Evolutionary conservation across 805 yeast species (phyloP).

Genomic region (Teunomyces panamensis): DNA sequence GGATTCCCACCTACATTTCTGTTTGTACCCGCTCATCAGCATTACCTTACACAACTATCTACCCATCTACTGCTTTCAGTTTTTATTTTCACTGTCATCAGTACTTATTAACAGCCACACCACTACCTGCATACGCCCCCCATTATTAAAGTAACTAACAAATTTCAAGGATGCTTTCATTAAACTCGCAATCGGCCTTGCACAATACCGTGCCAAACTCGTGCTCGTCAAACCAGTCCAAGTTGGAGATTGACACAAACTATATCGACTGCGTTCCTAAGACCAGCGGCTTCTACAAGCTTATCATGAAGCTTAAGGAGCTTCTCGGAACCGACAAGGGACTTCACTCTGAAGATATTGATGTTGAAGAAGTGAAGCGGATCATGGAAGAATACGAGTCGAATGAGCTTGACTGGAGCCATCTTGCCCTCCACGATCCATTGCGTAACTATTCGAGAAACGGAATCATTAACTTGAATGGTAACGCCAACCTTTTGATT

Average conservation of each 20-base stretch:
- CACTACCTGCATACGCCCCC: neutral
- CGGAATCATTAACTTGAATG: slow-evolving; percentile 72
- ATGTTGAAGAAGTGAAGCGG: slow-evolving; percentile 43
- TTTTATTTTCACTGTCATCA: too few relatives aligned
- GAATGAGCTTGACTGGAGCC: slow-evolving; percentile 52
- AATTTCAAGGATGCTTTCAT: neutral
- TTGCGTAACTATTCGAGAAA: slow-evolving; percentile 56
- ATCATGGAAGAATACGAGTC: slow-evolving; percentile 50
- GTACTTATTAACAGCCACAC: too few relatives aligned
- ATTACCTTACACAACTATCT: neutral
- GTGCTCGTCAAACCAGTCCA: slow-evolving; percentile 1
- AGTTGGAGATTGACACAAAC: slow-evolving; percentile 2
- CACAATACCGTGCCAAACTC: neutral
- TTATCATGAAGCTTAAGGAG: slow-evolving; percentile 26
- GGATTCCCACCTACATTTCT: neutral
- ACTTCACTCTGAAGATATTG: slow-evolving; percentile 47
- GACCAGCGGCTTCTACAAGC: slow-evolving; percentile 14
- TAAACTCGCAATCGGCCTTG: slow-evolving; percentile 1
- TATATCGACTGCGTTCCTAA: slow-evolving; percentile 1
- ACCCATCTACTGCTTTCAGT: neutral
- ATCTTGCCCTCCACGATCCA: slow-evolving; percentile 53
- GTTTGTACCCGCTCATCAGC: neutral
- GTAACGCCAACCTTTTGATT: slow-evolving; percentile 63
- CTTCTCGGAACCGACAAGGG: slow-evolving; percentile 32
- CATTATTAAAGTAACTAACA: too few relatives aligned